These are phyloP conservation scores for Eudorina sp. DNA, from an alignment of 139 green algal species.

Conservation along the genomic window DNA sequence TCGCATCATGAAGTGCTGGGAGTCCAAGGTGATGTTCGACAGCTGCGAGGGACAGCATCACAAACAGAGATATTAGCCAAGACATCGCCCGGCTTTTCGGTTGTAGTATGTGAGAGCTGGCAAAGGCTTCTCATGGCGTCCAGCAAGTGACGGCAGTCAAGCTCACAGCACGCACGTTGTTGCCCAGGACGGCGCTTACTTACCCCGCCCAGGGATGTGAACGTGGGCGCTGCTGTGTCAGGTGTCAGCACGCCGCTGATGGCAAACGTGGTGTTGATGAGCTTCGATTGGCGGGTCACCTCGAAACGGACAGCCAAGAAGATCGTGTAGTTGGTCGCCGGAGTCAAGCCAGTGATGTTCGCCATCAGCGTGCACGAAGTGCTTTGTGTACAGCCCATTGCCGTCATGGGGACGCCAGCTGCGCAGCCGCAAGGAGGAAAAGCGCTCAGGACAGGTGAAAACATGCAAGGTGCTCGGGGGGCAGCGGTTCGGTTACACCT, in stretches of 20 bases:
- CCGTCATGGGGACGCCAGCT: conserved; percentile 42
- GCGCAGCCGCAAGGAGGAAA: not conserved
- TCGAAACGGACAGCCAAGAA: conserved; percentile 51
- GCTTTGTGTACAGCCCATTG: not conserved
- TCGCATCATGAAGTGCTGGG: conserved; percentile 39
- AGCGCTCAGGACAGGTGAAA: too few species aligned
- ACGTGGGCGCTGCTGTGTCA: conserved; percentile 54
- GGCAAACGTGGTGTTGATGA: conserved; percentile 49
- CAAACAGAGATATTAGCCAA: too few species aligned
- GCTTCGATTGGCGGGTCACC: not conserved
- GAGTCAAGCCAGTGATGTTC: conserved; percentile 25
- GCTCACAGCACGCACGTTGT: too few species aligned
- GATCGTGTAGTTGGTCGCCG: conserved; percentile 63
- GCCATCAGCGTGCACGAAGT: not conserved
- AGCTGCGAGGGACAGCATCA: not conserved
- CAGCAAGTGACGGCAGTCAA: too few species aligned
- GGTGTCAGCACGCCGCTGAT: conserved; percentile 59
- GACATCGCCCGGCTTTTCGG: too few species aligned
- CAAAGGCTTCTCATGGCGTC: too few species aligned
- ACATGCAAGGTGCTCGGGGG: too few species aligned
- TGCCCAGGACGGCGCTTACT: too few species aligned
- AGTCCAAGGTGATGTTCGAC: conserved; percentile 29
- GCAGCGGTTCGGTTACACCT: too few species aligned
- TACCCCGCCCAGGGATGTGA: conserved; percentile 40
- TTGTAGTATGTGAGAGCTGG: too few species aligned